phyloP scores from a whole-genome alignment of 257 asterid genomes.

The Solanum acaule region DNA sequence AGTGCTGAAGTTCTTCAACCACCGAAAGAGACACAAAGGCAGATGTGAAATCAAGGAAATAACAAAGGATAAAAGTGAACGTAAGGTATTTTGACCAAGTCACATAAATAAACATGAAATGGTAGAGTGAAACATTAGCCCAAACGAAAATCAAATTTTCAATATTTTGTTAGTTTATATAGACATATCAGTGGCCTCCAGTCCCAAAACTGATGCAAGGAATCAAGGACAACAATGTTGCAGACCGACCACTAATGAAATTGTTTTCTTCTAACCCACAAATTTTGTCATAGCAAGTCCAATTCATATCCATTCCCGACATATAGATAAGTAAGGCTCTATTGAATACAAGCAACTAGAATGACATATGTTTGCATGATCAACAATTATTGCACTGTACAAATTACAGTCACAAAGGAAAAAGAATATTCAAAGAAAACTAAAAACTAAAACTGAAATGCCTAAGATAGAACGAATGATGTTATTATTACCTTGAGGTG shows the following conservation, averaged over 20 bases:
- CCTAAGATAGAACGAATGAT: neutral
- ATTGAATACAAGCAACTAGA: neutral
- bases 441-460: neutral
- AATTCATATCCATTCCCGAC: neutral
- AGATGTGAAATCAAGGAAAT: neutral
- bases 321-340: neutral
- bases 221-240: neutral
- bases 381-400: neutral
- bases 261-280: neutral
- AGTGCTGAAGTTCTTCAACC: neutral
- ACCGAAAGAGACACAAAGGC: neutral
- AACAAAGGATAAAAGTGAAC: neutral
- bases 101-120: neutral
- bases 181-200: neutral
- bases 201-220: neutral
- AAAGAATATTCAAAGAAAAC: neutral
- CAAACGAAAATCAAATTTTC: neutral
- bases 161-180: neutral
- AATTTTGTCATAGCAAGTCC: neutral
- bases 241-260: neutral
- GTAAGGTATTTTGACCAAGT: neutral
- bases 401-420: neutral
- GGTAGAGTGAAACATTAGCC: neutral
- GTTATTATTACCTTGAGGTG: neutral
- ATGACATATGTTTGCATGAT: neutral